These are phyloP conservation scores for Diaporthe citrichinensis DNA, from an alignment of 2,329 filamentous ascomycete species.

Conservation along the genomic window DNA sequence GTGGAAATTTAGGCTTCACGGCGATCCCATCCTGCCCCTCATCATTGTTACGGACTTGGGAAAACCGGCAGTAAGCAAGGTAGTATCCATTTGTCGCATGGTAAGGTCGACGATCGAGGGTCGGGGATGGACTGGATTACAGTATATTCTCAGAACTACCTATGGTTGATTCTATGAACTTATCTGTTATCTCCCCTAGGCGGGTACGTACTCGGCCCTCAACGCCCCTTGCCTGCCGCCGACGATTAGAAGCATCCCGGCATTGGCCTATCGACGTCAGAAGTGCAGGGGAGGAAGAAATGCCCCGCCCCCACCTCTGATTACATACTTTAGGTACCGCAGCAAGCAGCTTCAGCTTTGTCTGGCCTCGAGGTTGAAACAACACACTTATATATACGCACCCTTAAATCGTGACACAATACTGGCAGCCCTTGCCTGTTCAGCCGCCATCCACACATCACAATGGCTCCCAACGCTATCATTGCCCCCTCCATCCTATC, in stretches of 20 bases:
- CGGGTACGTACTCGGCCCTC: neutral
- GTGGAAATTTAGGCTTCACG: constrained; percentile 10
- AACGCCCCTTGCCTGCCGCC: neutral
- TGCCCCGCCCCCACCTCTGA: constrained; percentile 30
- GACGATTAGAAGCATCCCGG: neutral
- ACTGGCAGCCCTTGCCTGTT: neutral
- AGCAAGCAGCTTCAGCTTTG: neutral
- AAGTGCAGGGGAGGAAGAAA: no score
- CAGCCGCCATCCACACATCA: constrained; percentile 41
- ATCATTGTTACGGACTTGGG: neutral
- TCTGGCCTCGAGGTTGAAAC: neutral
- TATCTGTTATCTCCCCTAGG: neutral
- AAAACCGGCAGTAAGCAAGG: neutral
- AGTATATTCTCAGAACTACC: neutral
- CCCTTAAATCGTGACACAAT: neutral
- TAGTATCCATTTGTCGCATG: neutral
- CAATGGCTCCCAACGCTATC: constrained; percentile 91
- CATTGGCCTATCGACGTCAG: constrained; percentile 13
- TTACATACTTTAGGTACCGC: neutral
- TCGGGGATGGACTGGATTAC: neutral
- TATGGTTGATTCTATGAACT: neutral
- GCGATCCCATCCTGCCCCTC: constrained; percentile 9
- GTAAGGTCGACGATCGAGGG: neutral
- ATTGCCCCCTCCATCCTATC: constrained; percentile 97
- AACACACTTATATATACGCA: neutral